Conservation (phyloP, 352 stramenopile genomes). For the Pythium phragmitis region DNA sequence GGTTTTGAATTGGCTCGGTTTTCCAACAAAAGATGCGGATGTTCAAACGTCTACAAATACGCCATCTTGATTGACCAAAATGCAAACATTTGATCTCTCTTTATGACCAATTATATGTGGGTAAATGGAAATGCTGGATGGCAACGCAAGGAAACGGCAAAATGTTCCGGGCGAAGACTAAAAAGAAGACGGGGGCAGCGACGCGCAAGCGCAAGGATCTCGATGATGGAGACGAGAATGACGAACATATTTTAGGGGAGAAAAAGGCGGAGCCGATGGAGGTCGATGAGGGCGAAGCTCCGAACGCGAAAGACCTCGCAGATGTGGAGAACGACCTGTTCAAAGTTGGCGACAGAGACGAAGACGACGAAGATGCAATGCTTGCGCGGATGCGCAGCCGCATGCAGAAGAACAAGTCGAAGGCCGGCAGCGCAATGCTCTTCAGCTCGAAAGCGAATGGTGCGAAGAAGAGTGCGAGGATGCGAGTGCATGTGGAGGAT, state of each 20-base stretch:
- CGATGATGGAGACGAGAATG: slow-evolving; percentile 20
- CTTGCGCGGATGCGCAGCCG: slow-evolving; percentile 38
- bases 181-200: slow-evolving; percentile 26
- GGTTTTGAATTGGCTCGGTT: slow-evolving; percentile 7
- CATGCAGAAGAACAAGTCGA: slow-evolving; percentile 27
- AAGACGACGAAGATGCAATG: slow-evolving; percentile 24
- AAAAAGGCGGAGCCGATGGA: slow-evolving; percentile 14
- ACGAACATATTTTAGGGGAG: not conserved
- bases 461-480: slow-evolving; percentile 9
- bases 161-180: slow-evolving; percentile 48
- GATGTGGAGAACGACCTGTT: slow-evolving; percentile 8
- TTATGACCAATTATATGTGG: slow-evolving; percentile 8
- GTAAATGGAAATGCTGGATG: not conserved
- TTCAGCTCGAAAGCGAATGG: slow-evolving; percentile 37
- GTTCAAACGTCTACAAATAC: slow-evolving; percentile 7
- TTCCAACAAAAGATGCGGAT: slow-evolving; percentile 4
- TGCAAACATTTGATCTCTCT: no score
- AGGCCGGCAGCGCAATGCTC: slow-evolving; percentile 28
- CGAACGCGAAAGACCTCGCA: not conserved
- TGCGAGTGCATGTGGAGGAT: not conserved
- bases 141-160: slow-evolving; percentile 1
- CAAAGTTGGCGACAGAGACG: slow-evolving; percentile 2
- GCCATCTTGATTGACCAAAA: slow-evolving; percentile 9
- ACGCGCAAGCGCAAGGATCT: slow-evolving; percentile 36
- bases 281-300: slow-evolving; percentile 10